Evolutionary conservation across 2,329 filamentous ascomycete species (phyloP).

Genomic region (Cryphonectria nitschkei): DNA sequence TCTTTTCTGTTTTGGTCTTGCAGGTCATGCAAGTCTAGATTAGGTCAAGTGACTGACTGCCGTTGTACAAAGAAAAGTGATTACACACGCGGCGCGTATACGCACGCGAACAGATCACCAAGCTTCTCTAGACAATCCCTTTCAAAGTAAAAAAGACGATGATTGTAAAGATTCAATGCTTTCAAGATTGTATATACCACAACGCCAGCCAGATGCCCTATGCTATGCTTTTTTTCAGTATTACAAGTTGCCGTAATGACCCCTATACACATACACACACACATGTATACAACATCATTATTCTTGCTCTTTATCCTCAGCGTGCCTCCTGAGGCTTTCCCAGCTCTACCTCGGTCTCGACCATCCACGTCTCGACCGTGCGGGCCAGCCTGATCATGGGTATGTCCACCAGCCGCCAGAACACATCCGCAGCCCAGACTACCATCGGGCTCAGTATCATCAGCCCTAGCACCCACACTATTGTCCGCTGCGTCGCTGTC

Average conservation of each 20-base stretch:
- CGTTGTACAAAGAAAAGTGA: neutral
- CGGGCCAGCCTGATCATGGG: slow-evolving; percentile 37
- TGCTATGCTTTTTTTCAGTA: neutral
- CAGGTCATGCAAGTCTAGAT: neutral
- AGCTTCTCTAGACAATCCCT: neutral
- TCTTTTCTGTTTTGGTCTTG: neutral
- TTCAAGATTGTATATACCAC: neutral
- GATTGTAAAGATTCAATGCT: neutral
- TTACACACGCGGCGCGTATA: too few species aligned
- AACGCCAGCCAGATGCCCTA: neutral
- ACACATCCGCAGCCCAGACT: slow-evolving; percentile 61
- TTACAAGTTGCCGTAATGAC: neutral
- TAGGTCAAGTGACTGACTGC: slow-evolving; percentile 3
- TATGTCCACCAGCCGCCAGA: slow-evolving; percentile 61
- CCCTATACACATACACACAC: neutral
- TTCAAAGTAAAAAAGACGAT: neutral
- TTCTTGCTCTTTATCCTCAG: neutral
- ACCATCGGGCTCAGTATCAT: slow-evolving; percentile 41
- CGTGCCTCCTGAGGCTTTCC: slow-evolving; percentile 16
- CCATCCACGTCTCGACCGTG: slow-evolving; percentile 33
- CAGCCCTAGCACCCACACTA: slow-evolving; percentile 45
- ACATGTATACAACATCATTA: neutral
- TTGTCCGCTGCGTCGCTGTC: slow-evolving; percentile 36
- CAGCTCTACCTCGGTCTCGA: slow-evolving; percentile 27
- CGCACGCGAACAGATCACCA: neutral